Evolutionary conservation across 2,329 filamentous ascomycete species (phyloP), one percentile per base, ranked within the genome.

Genomic region (Saccharata proteae): DNA sequence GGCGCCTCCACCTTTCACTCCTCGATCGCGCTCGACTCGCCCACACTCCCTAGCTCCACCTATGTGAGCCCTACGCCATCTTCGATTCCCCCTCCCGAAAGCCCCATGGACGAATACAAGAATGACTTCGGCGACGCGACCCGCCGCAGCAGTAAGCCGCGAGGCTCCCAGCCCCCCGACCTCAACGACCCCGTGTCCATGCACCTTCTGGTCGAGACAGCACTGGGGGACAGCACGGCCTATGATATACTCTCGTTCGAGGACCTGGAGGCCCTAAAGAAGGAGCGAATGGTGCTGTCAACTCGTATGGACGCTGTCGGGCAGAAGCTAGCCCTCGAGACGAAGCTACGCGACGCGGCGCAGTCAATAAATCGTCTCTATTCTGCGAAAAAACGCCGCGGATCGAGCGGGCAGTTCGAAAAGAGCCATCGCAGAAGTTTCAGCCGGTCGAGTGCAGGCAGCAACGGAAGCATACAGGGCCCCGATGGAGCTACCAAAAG

Each of bases 261-360:
- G 51, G 86, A 96, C 57, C 79, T 94, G 17, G 90, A 96, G 42
- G 70, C 74, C 27, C 60, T 96, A 46, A 98, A 96, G 66, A 93
- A 85, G 54, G 83, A 93, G 61, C 72, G 77, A 40, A 71, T 74
- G 36, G 64, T 74, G 20, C 58, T 96, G 29, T 67, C 70, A 16
- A 72, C 77, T 48, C 78, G 83, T n/a, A 77, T 93, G 42, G 81
- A 88, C 39, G 77, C 82, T 21, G 77, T 83, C 13, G 75, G 78
- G 42, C 73, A 83, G 38, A 93, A 88, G 56, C 67, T 98, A 21
- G 76, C 77, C 18, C 75, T 96, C 26, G 90, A 98, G 55, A 80
- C 77, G 33, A 98, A 96, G 61, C 84, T 94, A 46, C 80, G 85
- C 45, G 88, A 96, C 66, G 90, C 90, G 1, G 84, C 90, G 8